Evolutionary conservation across 2,329 filamentous ascomycete genomes (phyloP).

Genomic region (Alternaria sp.): DNA sequence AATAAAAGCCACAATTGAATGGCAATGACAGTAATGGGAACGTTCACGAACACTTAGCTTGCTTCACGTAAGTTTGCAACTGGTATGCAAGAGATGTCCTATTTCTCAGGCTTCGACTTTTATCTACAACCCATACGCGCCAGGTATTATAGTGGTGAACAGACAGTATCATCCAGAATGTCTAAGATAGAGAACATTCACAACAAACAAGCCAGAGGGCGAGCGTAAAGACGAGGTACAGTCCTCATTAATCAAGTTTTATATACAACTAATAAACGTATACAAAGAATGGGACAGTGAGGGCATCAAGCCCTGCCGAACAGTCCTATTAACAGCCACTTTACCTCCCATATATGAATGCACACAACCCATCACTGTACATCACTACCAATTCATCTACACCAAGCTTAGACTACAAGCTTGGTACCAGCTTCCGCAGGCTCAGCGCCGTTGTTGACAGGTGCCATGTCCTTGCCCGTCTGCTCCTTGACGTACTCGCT

Average conservation of each 20-base stretch:
- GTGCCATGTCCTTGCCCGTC: constrained; percentile 28
- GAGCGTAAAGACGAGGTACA: background rate
- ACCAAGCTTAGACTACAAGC: background rate
- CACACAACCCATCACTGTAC: background rate
- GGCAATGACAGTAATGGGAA: background rate
- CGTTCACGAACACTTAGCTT: background rate
- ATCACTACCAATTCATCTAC: background rate
- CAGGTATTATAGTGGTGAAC: too few species aligned
- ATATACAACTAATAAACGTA: constrained; percentile 2
- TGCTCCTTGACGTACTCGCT: constrained; percentile 43
- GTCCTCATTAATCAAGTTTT: background rate
- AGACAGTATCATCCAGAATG: background rate
- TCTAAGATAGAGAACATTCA: background rate
- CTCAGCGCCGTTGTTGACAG: constrained; percentile 2
- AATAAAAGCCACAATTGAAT: background rate
- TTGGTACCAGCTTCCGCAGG: constrained; percentile 7
- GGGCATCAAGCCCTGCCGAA: constrained; percentile 4
- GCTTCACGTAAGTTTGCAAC: background rate
- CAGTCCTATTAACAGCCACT: background rate
- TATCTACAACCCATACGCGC: too few species aligned
- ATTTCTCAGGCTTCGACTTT: too few species aligned
- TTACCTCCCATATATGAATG: background rate
- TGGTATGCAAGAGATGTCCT: too few species aligned
- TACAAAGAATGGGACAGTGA: background rate
- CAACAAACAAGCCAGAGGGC: background rate